Evolutionary conservation across 345 rosid species (phyloP), one percentile per base, ranked within the genome.

Genomic region (Acer negundo): DNA sequence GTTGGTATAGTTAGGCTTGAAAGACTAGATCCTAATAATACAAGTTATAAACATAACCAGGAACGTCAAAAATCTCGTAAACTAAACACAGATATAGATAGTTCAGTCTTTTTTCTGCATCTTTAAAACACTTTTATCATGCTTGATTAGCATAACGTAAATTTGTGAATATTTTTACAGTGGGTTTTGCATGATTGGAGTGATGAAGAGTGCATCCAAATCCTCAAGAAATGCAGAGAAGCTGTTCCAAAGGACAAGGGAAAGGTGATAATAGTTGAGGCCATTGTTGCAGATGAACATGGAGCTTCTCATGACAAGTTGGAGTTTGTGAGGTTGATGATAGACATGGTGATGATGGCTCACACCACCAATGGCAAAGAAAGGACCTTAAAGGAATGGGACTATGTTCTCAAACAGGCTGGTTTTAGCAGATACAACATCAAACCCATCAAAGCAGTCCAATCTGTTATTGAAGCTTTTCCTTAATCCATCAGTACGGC

Each of bases 311-410:
- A 76, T 4, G 85, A 87, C 13, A 77, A 83, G 75, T 67, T 87
- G 9, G 87, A 80, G 40, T 81, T 47, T 0, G 89, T 82, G 46
- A 88, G 87, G 80, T 49, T 93, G 79, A 75, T 81, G 85, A 76
- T 91, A 1, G 98, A 90, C 80, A 90, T 94, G 97, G 86, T 55
- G 77, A 89, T 89, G 97, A 89, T 91, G 94, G 88, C 90, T 70
- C 92, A 89, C 69, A 89, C 92, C 3, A 69, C 70, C 69, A 74
- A 78, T 9, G 97, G 94, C 61, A 88, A 88, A 78, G 97, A 93
- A 70, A 77, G 98, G 77, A 90, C 88, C 24, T 65, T 72, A 22
- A 75, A 87, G 64, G 97, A 95, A 72, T 94, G 97, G 95, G 87
- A 79, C 11, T 81, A 71, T 69, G 82, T 94, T 47, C 87, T 94